Evolutionary conservation across 140 eudicot genomes (phyloP).

Genomic region (Flaveria floridana): DNA sequence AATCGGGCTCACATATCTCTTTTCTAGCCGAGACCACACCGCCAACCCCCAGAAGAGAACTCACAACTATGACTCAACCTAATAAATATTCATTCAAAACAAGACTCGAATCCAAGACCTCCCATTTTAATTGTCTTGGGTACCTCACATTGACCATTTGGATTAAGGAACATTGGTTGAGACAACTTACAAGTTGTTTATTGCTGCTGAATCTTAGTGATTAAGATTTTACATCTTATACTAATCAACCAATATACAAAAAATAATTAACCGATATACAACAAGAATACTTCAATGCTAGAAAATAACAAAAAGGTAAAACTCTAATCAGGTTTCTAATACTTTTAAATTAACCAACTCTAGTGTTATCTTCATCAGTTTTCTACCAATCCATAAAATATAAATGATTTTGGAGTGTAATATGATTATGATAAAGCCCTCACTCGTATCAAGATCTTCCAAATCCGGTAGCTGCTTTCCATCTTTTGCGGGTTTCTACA

Average conservation of each 20-base stretch:
- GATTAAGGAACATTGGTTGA: not conserved
- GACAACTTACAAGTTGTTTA: not conserved
- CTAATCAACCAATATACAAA: not conserved
- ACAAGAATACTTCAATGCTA: not conserved
- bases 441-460: slow-evolving; percentile 52
- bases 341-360: not conserved
- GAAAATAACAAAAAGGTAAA: not conserved
- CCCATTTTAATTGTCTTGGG: too few relatives aligned
- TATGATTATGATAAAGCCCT: slow-evolving; percentile 9
- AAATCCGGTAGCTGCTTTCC: slow-evolving; percentile 67
- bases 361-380: not conserved
- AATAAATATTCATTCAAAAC: too few relatives aligned
- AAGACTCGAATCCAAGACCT: too few relatives aligned
- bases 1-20: too few relatives aligned
- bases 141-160: too few relatives aligned
- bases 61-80: too few relatives aligned
- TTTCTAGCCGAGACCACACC: too few relatives aligned
- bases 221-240: not conserved
- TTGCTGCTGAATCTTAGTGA: not conserved
- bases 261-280: not conserved
- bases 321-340: not conserved
- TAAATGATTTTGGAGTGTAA: slow-evolving; percentile 6
- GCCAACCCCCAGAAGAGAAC: too few relatives aligned
- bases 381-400: not conserved
- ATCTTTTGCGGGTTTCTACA: slow-evolving; percentile 52